Base-by-base conservation (phyloP, 2,329 filamentous ascomycete genomes). In the Ampelomyces quisqualis region DNA sequence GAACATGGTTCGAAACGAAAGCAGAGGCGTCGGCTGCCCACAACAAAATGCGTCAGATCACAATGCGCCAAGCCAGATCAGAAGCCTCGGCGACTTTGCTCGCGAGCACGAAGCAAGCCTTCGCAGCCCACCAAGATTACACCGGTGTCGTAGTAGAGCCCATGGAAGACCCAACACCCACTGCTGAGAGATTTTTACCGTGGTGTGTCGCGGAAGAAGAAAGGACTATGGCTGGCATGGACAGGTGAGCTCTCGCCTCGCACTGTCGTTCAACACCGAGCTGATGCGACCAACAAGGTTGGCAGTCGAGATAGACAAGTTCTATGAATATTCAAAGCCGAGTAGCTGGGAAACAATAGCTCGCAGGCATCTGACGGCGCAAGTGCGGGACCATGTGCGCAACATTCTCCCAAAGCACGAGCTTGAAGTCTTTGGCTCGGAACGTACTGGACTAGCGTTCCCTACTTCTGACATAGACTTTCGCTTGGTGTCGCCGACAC, bases 401-500 rank as follows among this genome's bases (percentile, higher is more conserved):
- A 2, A 41, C 3, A 13, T 7, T n/a, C 24, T 72, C 32, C 49
- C 61, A 47, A 32, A 50, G 13, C 44, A 56, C 15, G 28, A 33
- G 7, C 64, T 71, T 5, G 68, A 76, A 42, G 45, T 77, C 2
- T 76, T 78, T 43, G 80, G 80, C 13, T 82, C 79, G 7, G 69
- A 76, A 40, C 60, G 64, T 8, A 80, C 74, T 10, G 77, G 77
- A 7, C 62, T 82, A 23, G 73, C 75, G 1, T 56, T 75, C 38
- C 70, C 75, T 19, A 68, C 70, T 27, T 84, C 81, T 5, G 76
- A 78, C 57, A 67, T 84, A 9, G 77, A 83, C 54, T 45, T 76
- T 69, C 62, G 71, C 62, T 35, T 69, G 14, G 67, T 49, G n/a
- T n/a, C n/a, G 47, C 33, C 23, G 5, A 26, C 32, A 11, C 28